Percentiles rank a stretch among this genome's conserved stretches.
Evolutionary conservation across 352 stramenopile species (phyloP).

Genomic region (Plasmopara muralis): DNA sequence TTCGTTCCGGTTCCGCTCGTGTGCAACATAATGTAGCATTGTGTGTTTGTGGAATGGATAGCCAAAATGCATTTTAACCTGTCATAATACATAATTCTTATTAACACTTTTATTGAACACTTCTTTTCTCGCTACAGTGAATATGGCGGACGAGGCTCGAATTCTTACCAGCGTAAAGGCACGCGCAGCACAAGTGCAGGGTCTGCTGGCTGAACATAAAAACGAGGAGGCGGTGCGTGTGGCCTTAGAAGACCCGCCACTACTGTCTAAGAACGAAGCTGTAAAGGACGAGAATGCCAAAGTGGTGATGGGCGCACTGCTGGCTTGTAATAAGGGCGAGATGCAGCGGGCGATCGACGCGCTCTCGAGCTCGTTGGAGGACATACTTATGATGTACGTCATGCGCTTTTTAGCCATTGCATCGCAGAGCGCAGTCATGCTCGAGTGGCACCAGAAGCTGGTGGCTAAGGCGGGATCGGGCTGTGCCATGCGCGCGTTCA

Average conservation of each 20-base stretch:
- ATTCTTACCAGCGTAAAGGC: constrained; percentile 50
- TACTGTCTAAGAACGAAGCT: constrained; percentile 52
- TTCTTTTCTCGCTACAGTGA: background rate
- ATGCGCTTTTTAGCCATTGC: constrained; percentile 70
- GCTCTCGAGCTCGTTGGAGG: constrained; percentile 58
- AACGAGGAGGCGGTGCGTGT: constrained; percentile 73
- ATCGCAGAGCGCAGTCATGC: constrained; percentile 69
- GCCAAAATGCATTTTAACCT: too few relatives aligned
- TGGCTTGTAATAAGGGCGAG: constrained; percentile 83
- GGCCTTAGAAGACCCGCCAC: constrained; percentile 66
- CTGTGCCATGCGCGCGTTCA: constrained; percentile 85
- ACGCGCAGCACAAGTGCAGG: constrained; percentile 57
- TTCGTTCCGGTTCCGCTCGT: constrained; percentile 62
- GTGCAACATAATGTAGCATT: constrained; percentile 49
- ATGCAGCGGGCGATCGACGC: constrained; percentile 78
- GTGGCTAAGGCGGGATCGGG: constrained; percentile 75
- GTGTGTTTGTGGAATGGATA: too few relatives aligned
- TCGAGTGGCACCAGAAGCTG: constrained; percentile 88
- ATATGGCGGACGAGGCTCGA: constrained; percentile 59
- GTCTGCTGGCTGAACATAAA: constrained; percentile 65
- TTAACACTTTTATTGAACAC: background rate
- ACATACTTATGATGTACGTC: constrained; percentile 88
- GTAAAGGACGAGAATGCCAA: constrained; percentile 76
- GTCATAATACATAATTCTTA: background rate
- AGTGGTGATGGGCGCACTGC: constrained; percentile 62